These are phyloP conservation scores for Luvunga scandens DNA, from an alignment of 345 rosid genomes.

Conservation along the genomic window DNA sequence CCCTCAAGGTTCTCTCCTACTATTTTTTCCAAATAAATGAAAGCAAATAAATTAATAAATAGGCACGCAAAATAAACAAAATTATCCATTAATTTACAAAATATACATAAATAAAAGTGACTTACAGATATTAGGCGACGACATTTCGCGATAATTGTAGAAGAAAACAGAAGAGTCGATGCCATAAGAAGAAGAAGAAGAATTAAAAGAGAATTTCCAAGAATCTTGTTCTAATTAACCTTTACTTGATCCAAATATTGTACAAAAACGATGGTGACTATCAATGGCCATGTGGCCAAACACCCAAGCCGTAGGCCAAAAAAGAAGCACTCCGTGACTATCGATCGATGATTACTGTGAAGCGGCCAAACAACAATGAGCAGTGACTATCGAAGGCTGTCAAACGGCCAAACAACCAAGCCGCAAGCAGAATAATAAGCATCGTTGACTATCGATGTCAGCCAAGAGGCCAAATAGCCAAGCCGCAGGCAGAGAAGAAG, in stretches of 20 bases:
- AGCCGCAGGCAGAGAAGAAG: no score
- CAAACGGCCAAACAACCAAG: no score
- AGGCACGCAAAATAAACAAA: background rate
- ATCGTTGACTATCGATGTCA: no score
- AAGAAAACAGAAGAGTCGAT: slow-evolving; percentile 18
- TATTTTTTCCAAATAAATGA: background rate
- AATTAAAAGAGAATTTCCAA: background rate
- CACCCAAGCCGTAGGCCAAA: no score
- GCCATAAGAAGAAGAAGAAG: slow-evolving; percentile 10
- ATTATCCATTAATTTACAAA: background rate
- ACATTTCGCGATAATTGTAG: slow-evolving; percentile 40
- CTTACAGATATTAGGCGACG: slow-evolving; percentile 45
- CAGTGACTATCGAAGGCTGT: no score
- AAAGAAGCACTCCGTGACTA: no score
- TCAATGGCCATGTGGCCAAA: no score
- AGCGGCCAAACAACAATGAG: no score
- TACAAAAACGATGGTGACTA: no score
- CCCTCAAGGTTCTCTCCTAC: slow-evolving; percentile 44
- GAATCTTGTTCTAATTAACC: background rate
- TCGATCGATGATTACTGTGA: no score
- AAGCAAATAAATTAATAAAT: background rate
- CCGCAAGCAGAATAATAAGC: no score
- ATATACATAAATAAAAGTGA: background rate
- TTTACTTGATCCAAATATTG: background rate
- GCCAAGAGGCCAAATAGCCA: no score